phyloP scores from a whole-genome alignment of 2,329 filamentous ascomycete genomes.

The Beauveria sp. region DNA sequence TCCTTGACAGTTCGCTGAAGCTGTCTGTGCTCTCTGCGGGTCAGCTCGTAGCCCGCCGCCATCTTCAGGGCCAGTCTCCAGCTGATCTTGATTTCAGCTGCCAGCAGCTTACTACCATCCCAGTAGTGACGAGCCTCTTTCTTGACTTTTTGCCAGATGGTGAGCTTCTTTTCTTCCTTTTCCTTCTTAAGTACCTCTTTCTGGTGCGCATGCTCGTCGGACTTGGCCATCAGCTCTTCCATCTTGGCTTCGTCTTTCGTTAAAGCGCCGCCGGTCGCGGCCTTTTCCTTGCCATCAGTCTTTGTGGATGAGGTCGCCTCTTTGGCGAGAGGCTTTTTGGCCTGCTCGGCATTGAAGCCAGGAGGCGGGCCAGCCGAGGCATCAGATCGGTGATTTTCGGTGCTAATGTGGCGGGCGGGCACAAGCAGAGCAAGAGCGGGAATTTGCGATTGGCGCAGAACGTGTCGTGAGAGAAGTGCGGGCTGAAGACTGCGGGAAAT shows the following conservation, averaged over 20 bases:
- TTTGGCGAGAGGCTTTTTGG: constrained; percentile 71
- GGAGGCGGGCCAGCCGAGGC: constrained; percentile 61
- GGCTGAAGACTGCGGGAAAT: constrained; percentile 41
- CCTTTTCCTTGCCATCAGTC: constrained; percentile 21
- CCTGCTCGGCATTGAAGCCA: constrained; percentile 83
- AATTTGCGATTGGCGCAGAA: constrained; percentile 37
- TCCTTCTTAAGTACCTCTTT: constrained; percentile 47
- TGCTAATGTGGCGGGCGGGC: constrained; percentile 48
- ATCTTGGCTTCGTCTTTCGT: constrained; percentile 37
- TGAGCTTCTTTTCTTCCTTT: constrained; percentile 78
- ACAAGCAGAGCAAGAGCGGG: constrained; percentile 50
- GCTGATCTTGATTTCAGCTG: constrained; percentile 88
- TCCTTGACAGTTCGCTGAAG: constrained; percentile 90
- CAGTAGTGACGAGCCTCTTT: constrained; percentile 92
- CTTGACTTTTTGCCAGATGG: constrained; percentile 86
- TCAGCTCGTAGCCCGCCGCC: constrained; percentile 95
- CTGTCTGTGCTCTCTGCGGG: constrained; percentile 86
- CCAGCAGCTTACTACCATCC: constrained; percentile 94
- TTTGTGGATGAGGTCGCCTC: constrained; percentile 34
- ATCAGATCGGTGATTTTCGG: constrained; percentile 49
- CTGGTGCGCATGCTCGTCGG: constrained; percentile 53
- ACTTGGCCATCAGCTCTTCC: constrained; percentile 55
- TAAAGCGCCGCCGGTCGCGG: constrained; percentile 18
- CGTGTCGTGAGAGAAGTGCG: constrained; percentile 38
- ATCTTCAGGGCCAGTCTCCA: constrained; percentile 89